Conservation (phyloP, 2,329 filamentous ascomycete species). For the Paracamarosporium sp. region DNA sequence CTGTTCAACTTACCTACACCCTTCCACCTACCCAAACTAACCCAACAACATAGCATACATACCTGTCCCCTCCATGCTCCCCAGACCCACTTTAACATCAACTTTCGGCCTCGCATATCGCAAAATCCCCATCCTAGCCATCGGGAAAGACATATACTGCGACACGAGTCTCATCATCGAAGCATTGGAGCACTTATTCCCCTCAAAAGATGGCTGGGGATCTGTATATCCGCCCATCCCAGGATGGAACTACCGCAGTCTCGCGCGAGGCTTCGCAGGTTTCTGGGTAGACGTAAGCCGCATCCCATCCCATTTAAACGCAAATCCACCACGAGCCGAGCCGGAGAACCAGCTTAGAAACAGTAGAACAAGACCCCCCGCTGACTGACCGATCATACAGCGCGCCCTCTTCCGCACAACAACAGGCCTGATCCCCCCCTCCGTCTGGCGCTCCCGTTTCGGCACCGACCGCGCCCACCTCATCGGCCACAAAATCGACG, state of each 20-base stretch:
- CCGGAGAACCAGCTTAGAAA: no score
- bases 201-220: constrained; percentile 32
- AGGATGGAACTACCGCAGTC: constrained; percentile 38
- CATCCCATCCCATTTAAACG: no score
- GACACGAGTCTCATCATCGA: constrained; percentile 44
- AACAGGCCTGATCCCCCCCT: constrained; percentile 49
- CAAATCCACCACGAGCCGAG: no score
- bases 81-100: constrained; percentile 42
- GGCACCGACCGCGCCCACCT: constrained; percentile 46
- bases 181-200: constrained; percentile 41
- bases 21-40: neutral
- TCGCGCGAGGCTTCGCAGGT: constrained; percentile 49
- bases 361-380: no score
- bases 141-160: constrained; percentile 43
- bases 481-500: constrained; percentile 48
- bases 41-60: constrained; percentile 34
- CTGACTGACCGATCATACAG: constrained; percentile 9
- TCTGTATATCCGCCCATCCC: constrained; percentile 42
- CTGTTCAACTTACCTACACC: no score
- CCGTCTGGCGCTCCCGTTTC: constrained; percentile 49
- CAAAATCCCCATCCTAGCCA: constrained; percentile 43
- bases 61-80: constrained; percentile 49
- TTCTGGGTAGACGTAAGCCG: constrained; percentile 49
- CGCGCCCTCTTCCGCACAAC: constrained; percentile 48
- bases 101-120: constrained; percentile 49